A percentile compares a stretch with the other conserved stretches of the same genome.
Evolutionary conservation across 345 rosid species (phyloP).

Genomic region (Eucalyptus dawsonii): DNA sequence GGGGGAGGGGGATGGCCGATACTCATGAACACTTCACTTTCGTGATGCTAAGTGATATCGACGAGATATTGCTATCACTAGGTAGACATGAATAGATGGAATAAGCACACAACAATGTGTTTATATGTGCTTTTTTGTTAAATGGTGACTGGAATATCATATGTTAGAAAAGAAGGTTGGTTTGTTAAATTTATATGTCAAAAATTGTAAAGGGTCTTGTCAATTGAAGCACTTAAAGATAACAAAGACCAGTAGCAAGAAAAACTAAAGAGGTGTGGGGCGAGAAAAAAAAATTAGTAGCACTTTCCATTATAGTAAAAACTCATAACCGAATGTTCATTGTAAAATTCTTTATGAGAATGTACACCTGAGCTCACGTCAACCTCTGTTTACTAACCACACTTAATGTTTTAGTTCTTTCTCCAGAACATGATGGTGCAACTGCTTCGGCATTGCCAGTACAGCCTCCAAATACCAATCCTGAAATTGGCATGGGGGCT

Average conservation of each 20-base stretch:
- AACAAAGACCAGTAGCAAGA: background rate
- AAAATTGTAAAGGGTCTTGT: too few relatives aligned
- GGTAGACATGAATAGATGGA: background rate
- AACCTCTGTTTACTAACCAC: background rate
- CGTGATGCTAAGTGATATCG: background rate
- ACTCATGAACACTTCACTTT: background rate
- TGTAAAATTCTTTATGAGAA: accelerated
- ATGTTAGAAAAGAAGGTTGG: background rate
- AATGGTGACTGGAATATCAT: background rate
- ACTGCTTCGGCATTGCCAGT: too few relatives aligned
- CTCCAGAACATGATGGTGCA: background rate
- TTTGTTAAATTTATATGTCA: too few relatives aligned
- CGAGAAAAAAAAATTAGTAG: background rate
- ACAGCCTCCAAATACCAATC: too few relatives aligned
- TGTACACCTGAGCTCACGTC: background rate
- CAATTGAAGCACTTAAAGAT: background rate
- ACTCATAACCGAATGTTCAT: background rate
- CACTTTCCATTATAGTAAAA: background rate
- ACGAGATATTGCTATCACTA: background rate
- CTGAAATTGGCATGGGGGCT: accelerated
- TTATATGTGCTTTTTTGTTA: background rate
- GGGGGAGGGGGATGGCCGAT: background rate
- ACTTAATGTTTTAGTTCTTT: background rate
- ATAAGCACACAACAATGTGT: background rate
- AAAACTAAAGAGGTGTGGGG: too few relatives aligned